phyloP scores from a whole-genome alignment of 2,329 filamentous ascomycete species.

The Penicillium sp. region DNA sequence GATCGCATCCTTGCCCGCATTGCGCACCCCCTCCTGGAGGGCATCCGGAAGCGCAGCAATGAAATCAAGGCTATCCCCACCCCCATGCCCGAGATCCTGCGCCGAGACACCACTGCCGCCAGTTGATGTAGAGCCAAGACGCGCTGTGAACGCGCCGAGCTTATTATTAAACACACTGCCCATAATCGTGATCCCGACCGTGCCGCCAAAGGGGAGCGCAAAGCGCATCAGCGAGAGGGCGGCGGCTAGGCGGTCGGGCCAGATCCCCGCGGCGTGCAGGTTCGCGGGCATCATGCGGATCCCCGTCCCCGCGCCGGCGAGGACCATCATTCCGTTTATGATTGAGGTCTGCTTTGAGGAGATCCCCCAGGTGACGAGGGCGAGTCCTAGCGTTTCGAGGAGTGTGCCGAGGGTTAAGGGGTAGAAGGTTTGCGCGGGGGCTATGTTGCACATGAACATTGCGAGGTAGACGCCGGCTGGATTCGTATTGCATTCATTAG shows the following conservation, averaged over 20 bases:
- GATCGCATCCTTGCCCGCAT: constrained; percentile 60
- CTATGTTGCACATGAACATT: constrained; percentile 64
- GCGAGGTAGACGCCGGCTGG: constrained; percentile 61
- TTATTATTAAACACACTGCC: constrained; percentile 71
- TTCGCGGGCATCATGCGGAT: constrained; percentile 68
- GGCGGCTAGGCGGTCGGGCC: constrained; percentile 61
- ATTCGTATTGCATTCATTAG: neutral
- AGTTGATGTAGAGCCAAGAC: constrained; percentile 24
- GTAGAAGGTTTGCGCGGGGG: constrained; percentile 65
- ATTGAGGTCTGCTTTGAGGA: constrained; percentile 53
- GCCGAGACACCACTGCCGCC: constrained; percentile 27
- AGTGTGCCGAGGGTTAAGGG: constrained; percentile 63
- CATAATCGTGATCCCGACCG: constrained; percentile 70
- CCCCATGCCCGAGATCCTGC: constrained; percentile 25
- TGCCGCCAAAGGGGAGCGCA: constrained; percentile 67
- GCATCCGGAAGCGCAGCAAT: constrained; percentile 42
- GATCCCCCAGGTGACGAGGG: constrained; percentile 63
- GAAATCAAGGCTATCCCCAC: constrained; percentile 42
- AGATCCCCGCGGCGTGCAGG: constrained; percentile 67
- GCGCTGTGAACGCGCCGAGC: constrained; percentile 36
- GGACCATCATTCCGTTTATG: constrained; percentile 69
- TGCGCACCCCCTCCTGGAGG: constrained; percentile 45
- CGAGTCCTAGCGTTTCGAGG: constrained; percentile 63
- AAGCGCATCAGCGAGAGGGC: constrained; percentile 66
- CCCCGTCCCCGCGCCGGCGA: constrained; percentile 67